Percentiles rank a stretch among this genome's conserved stretches.
Evolutionary conservation across 192 early-diverging fungal species (phyloP).

Genomic region (Gamsiella multidivaricata): DNA sequence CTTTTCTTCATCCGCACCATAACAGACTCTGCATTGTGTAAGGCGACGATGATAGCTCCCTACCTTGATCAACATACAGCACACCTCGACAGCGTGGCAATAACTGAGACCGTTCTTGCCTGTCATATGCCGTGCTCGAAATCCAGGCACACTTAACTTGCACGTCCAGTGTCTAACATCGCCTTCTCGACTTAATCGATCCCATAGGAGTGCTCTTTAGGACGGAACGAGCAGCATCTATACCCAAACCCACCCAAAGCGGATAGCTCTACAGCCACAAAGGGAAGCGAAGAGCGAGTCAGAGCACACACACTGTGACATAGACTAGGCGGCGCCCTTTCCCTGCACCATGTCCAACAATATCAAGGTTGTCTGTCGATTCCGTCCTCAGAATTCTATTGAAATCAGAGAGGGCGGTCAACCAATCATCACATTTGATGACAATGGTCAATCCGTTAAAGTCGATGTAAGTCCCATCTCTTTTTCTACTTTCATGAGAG

Average conservation of each 20-base stretch:
- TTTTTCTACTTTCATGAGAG: neutral
- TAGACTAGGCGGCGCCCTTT: neutral
- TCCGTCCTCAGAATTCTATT: conserved; percentile 93
- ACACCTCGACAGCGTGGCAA: too few species aligned
- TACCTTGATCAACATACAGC: neutral
- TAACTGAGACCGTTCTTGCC: neutral
- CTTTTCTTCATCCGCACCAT: neutral
- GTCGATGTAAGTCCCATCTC: conserved; percentile 53
- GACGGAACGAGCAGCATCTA: too few species aligned
- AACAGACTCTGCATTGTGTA: neutral
- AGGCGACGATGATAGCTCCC: neutral
- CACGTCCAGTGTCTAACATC: neutral
- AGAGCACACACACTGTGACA: neutral
- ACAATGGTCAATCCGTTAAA: conserved; percentile 70
- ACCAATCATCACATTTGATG: conserved; percentile 83
- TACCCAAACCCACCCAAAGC: neutral
- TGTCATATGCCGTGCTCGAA: neutral
- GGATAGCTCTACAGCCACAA: neutral
- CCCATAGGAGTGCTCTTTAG: too few species aligned
- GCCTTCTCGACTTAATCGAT: neutral
- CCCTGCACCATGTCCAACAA: conserved; percentile 67
- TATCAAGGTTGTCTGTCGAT: conserved; percentile 97
- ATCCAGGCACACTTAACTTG: neutral
- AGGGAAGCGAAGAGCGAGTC: neutral
- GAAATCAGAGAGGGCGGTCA: conserved; percentile 93